phyloP scores from a whole-genome alignment of 345 rosid species.

The Populus ilicifolia region DNA sequence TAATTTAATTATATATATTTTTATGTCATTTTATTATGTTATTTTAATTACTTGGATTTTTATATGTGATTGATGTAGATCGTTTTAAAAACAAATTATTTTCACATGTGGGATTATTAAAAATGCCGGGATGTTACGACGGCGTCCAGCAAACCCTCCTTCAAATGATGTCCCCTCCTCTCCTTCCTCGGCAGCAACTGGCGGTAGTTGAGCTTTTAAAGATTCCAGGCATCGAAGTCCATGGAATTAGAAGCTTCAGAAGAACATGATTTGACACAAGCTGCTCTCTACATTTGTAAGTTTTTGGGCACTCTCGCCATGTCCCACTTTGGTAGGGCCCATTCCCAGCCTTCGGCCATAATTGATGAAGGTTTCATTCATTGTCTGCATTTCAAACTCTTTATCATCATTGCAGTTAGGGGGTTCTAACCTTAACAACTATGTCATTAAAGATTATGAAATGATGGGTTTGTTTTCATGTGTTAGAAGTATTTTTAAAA shows the following conservation, averaged over 20 bases:
- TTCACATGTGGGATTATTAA: no score
- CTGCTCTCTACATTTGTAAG: background rate
- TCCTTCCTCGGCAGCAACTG: conserved; percentile 92
- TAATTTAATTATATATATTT: no score
- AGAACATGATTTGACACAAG: background rate
- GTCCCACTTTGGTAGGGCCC: background rate
- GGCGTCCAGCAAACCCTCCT: conserved; percentile 39
- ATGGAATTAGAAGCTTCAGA: conserved; percentile 46
- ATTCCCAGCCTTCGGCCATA: background rate
- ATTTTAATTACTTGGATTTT: no score
- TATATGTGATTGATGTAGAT: no score
- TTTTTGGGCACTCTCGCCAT: background rate
- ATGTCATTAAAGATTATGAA: background rate
- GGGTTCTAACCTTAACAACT: no score
- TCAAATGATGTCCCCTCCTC: conserved; percentile 73
- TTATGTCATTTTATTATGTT: no score
- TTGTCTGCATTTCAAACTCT: background rate
- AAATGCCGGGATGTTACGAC: no score
- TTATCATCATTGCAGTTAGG: background rate
- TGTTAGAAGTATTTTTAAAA: no score
- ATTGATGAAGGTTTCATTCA: background rate
- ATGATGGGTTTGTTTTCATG: no score
- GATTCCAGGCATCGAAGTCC: conserved; percentile 78
- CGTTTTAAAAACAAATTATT: no score
- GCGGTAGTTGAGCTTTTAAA: conserved; percentile 78